These are phyloP conservation scores for Fomes fomentarius DNA, from an alignment of 1,284 basidiomycete species.

Conservation along the genomic window DNA sequence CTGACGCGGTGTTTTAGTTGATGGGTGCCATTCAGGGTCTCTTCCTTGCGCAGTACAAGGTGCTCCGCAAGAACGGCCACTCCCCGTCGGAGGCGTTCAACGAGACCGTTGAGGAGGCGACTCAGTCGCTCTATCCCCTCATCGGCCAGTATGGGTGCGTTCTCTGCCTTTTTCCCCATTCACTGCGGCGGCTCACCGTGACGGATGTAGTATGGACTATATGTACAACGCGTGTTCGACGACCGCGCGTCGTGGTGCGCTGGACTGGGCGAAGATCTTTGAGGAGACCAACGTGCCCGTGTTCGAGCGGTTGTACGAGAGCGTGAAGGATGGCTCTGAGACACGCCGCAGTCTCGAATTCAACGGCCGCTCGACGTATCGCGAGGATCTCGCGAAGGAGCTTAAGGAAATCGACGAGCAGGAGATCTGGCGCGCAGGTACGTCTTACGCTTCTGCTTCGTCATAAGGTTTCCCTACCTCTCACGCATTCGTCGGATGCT, in stretches of 20 bases:
- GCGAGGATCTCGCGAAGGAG: conserved; percentile 93
- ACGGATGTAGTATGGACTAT: conserved; percentile 89
- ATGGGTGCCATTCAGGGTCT: conserved; percentile 99
- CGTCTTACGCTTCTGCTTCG: conserved; percentile 36
- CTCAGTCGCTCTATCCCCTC: conserved; percentile 96
- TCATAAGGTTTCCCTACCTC: background rate
- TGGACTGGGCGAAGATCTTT: conserved; percentile 99
- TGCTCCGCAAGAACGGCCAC: conserved; percentile 98
- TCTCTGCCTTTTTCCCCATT: background rate
- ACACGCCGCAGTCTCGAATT: conserved; percentile 97
- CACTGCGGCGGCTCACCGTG: conserved; percentile 1
- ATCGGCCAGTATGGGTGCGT: conserved; percentile 91
- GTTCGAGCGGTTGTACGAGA: conserved; percentile 95
- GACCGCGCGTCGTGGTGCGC: conserved; percentile 96
- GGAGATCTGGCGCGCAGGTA: conserved; percentile 97
- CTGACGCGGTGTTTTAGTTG: conserved; percentile 53
- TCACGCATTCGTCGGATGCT: background rate
- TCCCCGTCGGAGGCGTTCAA: conserved; percentile 99
- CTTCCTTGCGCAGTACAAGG: conserved; percentile 99
- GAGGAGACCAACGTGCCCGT: conserved; percentile 93
- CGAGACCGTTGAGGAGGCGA: conserved; percentile 99
- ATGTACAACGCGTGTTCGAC: conserved; percentile 99
- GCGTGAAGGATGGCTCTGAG: conserved; percentile 94
- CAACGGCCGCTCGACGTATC: conserved; percentile 93
- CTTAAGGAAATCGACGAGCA: conserved; percentile 94